phyloP scores from a whole-genome alignment of 1,139 yeast genomes.

The Pneumocystis canis region DNA sequence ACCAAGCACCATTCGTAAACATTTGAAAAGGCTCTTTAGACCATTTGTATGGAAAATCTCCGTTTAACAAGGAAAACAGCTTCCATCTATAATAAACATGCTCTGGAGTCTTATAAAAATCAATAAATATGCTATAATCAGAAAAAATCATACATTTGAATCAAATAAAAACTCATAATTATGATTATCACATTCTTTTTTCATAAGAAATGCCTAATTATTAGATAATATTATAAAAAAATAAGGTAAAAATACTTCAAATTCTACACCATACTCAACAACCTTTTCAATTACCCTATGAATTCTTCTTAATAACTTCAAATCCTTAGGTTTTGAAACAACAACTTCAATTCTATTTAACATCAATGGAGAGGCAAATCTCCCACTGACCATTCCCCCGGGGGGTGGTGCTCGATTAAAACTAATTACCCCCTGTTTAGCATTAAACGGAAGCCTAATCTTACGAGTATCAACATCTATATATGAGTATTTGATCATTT shows the following conservation, averaged over 20 bases:
- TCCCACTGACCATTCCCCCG: neutral
- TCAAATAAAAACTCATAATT: slow-evolving; percentile 1
- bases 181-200: neutral
- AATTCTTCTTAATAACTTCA: slow-evolving; percentile 1
- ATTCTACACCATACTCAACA: slow-evolving; percentile 1
- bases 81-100: slow-evolving; percentile 5
- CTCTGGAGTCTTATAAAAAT: neutral
- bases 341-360: slow-evolving; percentile 1
- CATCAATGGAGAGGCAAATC: neutral
- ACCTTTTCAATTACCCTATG: neutral
- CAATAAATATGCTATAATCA: neutral
- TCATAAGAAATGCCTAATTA: slow-evolving; percentile 2
- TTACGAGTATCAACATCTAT: neutral
- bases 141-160: neutral
- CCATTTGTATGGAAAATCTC: neutral
- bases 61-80: slow-evolving; percentile 1
- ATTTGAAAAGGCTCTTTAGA: slow-evolving; percentile 3
- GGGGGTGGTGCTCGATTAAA: neutral
- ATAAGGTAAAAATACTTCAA: neutral
- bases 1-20: slow-evolving; percentile 3
- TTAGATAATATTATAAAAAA: neutral
- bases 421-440: neutral
- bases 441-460: neutral
- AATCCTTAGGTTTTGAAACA: slow-evolving; percentile 1
- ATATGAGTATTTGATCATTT: neutral